A percentile compares a stretch with the other conserved stretches of the same genome.
Evolutionary conservation across 148 eudicot species (phyloP).

Genomic region (Vaccinium macrocarpon): DNA sequence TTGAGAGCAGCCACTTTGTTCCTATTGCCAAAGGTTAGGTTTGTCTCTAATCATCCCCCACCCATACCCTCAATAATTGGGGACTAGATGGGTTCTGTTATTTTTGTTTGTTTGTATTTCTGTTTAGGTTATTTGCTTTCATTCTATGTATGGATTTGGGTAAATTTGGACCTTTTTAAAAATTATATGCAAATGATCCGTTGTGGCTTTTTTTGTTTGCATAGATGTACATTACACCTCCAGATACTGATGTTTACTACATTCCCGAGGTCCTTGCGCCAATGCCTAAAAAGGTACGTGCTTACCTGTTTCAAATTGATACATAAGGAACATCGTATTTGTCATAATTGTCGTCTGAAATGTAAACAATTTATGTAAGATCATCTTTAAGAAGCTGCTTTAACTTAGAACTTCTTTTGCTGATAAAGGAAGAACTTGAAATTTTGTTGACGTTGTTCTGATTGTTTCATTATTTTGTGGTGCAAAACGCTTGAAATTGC

Average conservation of each 20-base stretch:
- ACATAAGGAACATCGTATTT: no score
- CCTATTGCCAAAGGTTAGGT: no score
- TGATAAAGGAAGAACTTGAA: neutral
- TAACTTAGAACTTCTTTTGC: neutral
- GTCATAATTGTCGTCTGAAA: neutral
- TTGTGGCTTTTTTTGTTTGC: constrained; percentile 19
- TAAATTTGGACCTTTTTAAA: neutral
- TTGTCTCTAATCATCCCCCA: no score
- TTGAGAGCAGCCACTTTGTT: no score
- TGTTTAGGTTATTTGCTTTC: no score
- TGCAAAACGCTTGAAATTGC: constrained; percentile 15
- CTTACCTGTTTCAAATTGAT: neutral
- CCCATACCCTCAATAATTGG: no score
- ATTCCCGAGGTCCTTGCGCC: constrained; percentile 94
- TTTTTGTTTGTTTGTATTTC: no score
- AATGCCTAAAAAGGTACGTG: constrained; percentile 84
- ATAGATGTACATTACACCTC: constrained; percentile 98
- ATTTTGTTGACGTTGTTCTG: neutral
- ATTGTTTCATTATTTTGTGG: neutral
- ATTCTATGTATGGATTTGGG: neutral
- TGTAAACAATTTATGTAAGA: neutral
- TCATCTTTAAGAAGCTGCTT: neutral
- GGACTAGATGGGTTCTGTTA: no score
- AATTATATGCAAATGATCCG: no score
- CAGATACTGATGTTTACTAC: constrained; percentile 88